Evolutionary conservation across 495 filamentous ascomycete genomes (phyloP), one percentile per base, ranked within the genome.

Genomic region (Daldinia caldariorum): DNA sequence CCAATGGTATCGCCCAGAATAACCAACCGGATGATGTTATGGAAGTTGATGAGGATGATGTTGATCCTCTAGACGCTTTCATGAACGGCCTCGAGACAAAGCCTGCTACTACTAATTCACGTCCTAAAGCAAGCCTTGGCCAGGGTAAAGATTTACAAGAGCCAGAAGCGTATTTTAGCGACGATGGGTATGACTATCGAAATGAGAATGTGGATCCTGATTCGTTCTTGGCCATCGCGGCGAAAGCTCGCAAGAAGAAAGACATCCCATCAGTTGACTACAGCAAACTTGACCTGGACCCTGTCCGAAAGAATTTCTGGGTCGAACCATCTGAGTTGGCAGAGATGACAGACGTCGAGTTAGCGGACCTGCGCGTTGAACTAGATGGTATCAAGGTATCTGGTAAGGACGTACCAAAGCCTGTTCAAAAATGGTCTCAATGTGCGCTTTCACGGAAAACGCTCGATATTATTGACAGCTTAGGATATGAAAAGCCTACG

Each of bases 361-460:
- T 93, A 59, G 88, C 89, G 34, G 91, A 91, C 63, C 78, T 98
- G 45, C 89, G 95, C 29, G 74, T 94, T 38, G 93, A 97, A 78
- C 82, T 99, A 22, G 95, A 98, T 77, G 94, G 92, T 45, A 97
- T 99, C 78, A 97, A 97, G 79, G 92, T 97, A 20, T 82, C 83
- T 39, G 94, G 94, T 22, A 85, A 91, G 67, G 89, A 97, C 72
- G 88, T 94, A 6, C 95, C 95, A 0, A 97, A 93, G 68, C 95
- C 95, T 7, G 93, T 98, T 10, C 89, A 91, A 76, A 97, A 97
- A 75, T 99, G 94, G 93, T 94, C 94, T 0, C 94, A 99, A 74
- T 97, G 94, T 77, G 95, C 94, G 22, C 83, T 98, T 16, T 91
- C 92, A 14, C 85, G 90, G 37, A 92, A 94, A 71, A 93, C 93